Conservation (phyloP, 1,284 basidiomycete species). For the Mycena sp. region DNA sequence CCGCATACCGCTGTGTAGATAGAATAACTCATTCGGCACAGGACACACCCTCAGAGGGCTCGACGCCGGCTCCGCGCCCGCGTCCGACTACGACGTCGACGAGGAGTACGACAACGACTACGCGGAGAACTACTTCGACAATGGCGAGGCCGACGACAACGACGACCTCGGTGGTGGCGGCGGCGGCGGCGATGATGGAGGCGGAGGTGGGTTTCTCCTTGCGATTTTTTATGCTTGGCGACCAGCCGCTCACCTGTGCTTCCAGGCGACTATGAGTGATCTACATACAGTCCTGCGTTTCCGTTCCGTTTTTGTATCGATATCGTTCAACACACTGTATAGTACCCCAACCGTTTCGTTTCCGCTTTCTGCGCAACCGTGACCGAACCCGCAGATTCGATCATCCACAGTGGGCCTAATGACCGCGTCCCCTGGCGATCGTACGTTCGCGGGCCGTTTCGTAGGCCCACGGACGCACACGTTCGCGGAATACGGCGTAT, state of each 20-base stretch:
- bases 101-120: slow-evolving; percentile 89
- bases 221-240: neutral
- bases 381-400: no score
- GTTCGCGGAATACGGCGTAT: no score
- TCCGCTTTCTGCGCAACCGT: no score
- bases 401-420: no score
- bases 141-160: slow-evolving; percentile 80
- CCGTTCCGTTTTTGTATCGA: no score
- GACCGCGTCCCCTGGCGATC: no score
- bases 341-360: no score
- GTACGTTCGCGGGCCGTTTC: no score
- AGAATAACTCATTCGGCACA: slow-evolving; percentile 39
- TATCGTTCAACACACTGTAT: no score
- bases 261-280: slow-evolving; percentile 28
- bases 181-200: slow-evolving; percentile 55
- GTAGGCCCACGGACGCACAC: no score
- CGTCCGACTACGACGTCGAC: slow-evolving; percentile 83
- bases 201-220: slow-evolving; percentile 20
- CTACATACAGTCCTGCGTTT: neutral
- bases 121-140: slow-evolving; percentile 87
- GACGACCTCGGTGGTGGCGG: slow-evolving; percentile 80
- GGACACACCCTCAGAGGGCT: slow-evolving; percentile 74
- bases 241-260: no score
- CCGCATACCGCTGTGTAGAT: neutral
- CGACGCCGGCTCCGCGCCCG: slow-evolving; percentile 68